Evolutionary conservation across 2,329 filamentous ascomycete genomes (phyloP), one percentile per base, ranked within the genome.

Genomic region (Leptographium lundbergii): DNA sequence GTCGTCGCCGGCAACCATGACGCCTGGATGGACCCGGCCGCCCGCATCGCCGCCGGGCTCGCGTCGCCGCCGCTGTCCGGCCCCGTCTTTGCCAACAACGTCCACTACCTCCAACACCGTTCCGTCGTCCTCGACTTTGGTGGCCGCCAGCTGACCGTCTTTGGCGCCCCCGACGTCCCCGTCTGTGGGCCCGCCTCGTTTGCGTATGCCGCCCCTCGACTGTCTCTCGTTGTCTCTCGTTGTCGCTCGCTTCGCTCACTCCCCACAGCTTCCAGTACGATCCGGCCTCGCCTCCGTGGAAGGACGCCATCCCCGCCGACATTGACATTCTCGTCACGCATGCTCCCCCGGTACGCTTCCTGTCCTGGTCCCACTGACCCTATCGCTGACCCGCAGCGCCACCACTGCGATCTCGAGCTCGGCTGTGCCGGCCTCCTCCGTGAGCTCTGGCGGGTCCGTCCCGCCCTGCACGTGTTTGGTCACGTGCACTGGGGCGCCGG

Each of bases 1-100:
- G 81, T 91, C 42, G 84, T 97, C 36, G 83, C 84, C 36, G 92
- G 92, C 1, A 96, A 96, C 69, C 92, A 96, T 70, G 92, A 96
- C 68, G 86, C 83, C 66, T 95, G 84, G 75, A 87, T 95, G 62
- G 92, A 95, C 70, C 75, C 81, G 27, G 75, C 77, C 39, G 84
- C 82, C 17, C 79, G 88, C 4, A 71, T 70, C 19, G 72, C 77
- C 11, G 75, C 80, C 53, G 84, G 89, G 67, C 34, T 39, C 34
- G 34, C 19, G 6, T 34, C 42, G n/a, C 32, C 9, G n/a, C 10
- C 7, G 55, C 11, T 2, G 10, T n/a, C 36, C 14, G 32, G 10
- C 3, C 76, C 91, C 19, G 76, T 89, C 65, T 84, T 89, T 75
- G 84, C 80, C 57, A 77, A 77, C 51, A 57, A 54, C 58, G 74